Percentiles rank a stretch among this genome's conserved stretches.
Conservation (phyloP, 495 filamentous ascomycete species). For the Lasiosphaeria miniovina region DNA sequence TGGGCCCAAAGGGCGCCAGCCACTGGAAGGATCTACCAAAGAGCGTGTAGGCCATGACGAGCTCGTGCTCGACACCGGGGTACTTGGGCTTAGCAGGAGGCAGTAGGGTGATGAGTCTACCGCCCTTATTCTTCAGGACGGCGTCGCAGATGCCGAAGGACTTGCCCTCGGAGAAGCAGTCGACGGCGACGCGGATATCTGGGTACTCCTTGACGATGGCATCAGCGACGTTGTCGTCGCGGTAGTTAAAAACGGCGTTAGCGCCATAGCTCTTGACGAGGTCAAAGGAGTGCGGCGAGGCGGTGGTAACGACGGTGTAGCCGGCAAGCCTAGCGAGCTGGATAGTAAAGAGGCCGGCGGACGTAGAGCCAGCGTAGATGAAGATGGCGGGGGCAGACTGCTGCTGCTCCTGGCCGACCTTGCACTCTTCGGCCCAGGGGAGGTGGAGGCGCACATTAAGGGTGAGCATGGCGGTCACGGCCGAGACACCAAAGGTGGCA, state of each 20-base stretch:
- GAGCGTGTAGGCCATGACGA: no score
- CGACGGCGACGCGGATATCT: not conserved
- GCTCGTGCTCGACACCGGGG: no score
- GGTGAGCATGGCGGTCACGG: not conserved
- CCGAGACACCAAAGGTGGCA: not conserved
- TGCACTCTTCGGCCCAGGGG: no score
- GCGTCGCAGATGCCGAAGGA: not conserved
- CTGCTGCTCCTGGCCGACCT: no score
- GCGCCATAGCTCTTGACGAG: slow-evolving; percentile 2
- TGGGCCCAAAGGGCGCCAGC: no score
- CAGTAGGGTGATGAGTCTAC: no score
- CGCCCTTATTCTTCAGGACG: no score
- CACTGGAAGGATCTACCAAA: no score
- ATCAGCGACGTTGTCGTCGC: not conserved
- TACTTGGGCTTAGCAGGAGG: no score
- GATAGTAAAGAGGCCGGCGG: slow-evolving; percentile 42
- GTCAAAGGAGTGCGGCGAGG: slow-evolving; percentile 5
- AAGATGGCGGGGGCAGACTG: slow-evolving; percentile 24
- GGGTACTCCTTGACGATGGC: not conserved
- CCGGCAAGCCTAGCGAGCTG: slow-evolving; percentile 41
- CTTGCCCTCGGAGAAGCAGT: not conserved
- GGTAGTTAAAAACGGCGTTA: not conserved
- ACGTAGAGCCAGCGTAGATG: slow-evolving; percentile 45
- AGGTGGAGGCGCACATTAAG: not conserved
- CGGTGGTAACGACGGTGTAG: not conserved